Evolutionary conservation across 345 rosid genomes (phyloP).

Genomic region (Chamaenerion angustifolium): DNA sequence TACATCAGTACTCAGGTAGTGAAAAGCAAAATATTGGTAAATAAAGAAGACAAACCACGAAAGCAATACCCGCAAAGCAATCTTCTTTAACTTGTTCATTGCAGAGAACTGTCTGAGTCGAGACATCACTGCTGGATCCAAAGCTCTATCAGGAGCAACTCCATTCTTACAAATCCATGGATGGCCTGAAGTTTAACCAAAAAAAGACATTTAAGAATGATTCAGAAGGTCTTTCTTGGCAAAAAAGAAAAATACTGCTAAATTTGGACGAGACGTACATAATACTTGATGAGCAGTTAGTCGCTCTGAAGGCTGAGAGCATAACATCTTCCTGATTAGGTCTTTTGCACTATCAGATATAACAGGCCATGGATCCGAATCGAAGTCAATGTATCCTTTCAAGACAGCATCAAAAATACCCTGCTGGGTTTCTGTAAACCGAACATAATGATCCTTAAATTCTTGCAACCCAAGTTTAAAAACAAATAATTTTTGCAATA

Average conservation of each 20-base stretch:
- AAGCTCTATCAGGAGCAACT: constrained; percentile 90
- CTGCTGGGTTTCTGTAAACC: constrained; percentile 71
- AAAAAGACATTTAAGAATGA: too few species aligned
- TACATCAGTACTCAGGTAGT: too few species aligned
- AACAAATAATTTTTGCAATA: background rate
- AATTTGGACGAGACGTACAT: constrained; percentile 33
- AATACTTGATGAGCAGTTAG: constrained; percentile 90
- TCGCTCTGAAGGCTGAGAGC: constrained; percentile 59
- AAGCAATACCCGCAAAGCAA: constrained; percentile 66
- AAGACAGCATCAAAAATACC: constrained; percentile 96
- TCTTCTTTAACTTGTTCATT: constrained; percentile 96
- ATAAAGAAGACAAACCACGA: constrained; percentile 4
- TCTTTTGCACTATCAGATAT: constrained; percentile 92
- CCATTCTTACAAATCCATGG: constrained; percentile 98
- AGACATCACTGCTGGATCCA: constrained; percentile 95
- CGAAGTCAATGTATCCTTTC: constrained; percentile 80
- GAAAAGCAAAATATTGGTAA: too few species aligned
- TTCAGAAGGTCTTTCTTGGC: too few species aligned
- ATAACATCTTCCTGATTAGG: constrained; percentile 77
- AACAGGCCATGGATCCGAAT: constrained; percentile 92
- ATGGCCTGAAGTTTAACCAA: constrained; percentile 38
- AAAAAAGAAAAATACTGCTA: too few species aligned
- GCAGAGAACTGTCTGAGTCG: constrained; percentile 96
- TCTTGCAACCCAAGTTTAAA: background rate
- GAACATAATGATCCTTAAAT: background rate